Evolutionary conservation across 2,329 filamentous ascomycete genomes (phyloP), one percentile per base, ranked within the genome.

Genomic region (Raffaelea albimanens): DNA sequence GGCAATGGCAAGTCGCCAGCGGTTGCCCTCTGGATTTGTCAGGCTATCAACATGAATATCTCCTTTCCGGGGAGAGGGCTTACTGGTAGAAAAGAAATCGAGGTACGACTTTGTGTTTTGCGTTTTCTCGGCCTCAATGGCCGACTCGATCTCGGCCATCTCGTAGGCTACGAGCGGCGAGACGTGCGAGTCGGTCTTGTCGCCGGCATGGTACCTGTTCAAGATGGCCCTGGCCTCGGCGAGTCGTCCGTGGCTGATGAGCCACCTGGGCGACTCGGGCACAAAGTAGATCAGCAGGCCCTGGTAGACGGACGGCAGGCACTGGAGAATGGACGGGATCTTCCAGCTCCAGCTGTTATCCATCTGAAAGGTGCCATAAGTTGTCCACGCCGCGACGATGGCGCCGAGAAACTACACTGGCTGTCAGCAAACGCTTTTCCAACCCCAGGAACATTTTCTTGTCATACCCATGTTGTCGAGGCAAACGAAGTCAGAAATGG

Each of bases 221-320:
- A 85, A 68, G 5, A 82, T 73, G 1, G 65, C 59, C n/a, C 81
- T 67, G 11, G 81, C 82, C 55, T 82, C 70, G 11, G 80, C 63
- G 54, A 78, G 23, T 31, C 51, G 69, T 44, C 82, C 81, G 62
- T 81, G 80, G 57, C 73, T 70, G 54, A 83, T 70, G 14, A 85
- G 72, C 67, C 73, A 86, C 52, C 82, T 72, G 0, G 82, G 82
- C 0, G 75, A 80, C 62, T 86, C 82, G 5, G 82, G 82, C n/a
- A 84, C 67, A 64, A 69, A 78, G 66, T 75, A 85, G 61, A 87
- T 80, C 56, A 80, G 80, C n/a, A 63, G 46, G 38, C 85, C 66
- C 65, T 85, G 81, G 47, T 83, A 67, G 13, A 80, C 53, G 0
- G 78, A 81, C 0, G 80, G 80, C 1, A 78, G 59, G 29, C 75